Evolutionary conservation across 2,329 filamentous ascomycete genomes (phyloP).

Genomic region (Phoma sp.): DNA sequence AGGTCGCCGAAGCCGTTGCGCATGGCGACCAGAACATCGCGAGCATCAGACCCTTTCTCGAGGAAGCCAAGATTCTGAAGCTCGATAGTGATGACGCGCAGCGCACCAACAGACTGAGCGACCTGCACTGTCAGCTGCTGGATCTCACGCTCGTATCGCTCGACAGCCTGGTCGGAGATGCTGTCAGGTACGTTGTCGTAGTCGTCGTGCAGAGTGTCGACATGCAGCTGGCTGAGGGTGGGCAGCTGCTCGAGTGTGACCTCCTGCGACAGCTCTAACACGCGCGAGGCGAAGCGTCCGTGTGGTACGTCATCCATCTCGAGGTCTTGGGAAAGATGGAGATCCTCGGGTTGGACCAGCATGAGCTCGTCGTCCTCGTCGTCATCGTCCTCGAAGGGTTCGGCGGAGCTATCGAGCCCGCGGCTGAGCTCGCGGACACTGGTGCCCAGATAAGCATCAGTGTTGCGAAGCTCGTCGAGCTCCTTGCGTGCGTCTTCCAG

Average conservation of each 20-base stretch:
- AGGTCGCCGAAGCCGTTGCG: conserved; percentile 51
- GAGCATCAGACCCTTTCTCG: conserved; percentile 37
- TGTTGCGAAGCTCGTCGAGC: conserved; percentile 44
- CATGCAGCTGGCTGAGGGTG: conserved; percentile 31
- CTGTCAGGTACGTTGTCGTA: conserved; percentile 33
- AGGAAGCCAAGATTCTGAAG: conserved; percentile 53
- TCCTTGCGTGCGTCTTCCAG: conserved; percentile 45
- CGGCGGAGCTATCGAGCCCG: conserved; percentile 25
- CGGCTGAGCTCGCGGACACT: conserved; percentile 31
- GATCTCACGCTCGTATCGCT: conserved; percentile 51
- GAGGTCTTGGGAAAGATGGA: conserved; percentile 38
- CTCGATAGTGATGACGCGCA: conserved; percentile 53
- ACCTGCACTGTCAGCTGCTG: conserved; percentile 46
- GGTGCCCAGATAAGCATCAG: conserved; percentile 37
- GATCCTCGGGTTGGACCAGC: conserved; percentile 44
- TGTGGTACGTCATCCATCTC: conserved; percentile 35
- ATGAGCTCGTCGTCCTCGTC: conserved; percentile 37
- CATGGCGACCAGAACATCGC: conserved; percentile 49
- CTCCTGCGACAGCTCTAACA: conserved; percentile 36
- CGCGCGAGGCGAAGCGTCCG: conserved; percentile 40
- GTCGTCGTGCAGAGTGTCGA: conserved; percentile 34
- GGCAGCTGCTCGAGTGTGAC: conserved; percentile 38
- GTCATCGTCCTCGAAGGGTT: conserved; percentile 36
- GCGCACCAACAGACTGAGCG: conserved; percentile 48
- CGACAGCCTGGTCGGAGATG: conserved; percentile 45